A percentile compares a stretch with the other conserved stretches of the same genome.
Evolutionary conservation across 306 rosid genomes (phyloP).

Genomic region (Pyrus communis): DNA sequence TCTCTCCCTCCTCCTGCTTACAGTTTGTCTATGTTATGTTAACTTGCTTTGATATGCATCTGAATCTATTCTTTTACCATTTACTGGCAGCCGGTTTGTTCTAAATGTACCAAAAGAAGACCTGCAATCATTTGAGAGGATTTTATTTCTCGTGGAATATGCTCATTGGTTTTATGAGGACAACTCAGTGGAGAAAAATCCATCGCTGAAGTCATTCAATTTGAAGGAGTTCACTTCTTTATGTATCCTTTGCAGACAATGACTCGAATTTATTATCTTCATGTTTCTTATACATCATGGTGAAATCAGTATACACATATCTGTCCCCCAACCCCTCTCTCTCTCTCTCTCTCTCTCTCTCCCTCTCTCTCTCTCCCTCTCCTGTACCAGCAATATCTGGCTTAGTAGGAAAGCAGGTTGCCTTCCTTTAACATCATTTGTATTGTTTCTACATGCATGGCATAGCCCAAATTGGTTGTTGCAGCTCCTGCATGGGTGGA

Average conservation of each 20-base stretch:
- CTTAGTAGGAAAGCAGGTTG: background rate
- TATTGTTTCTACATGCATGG: background rate
- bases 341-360: background rate
- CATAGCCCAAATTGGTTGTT: background rate
- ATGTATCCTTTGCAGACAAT: constrained; percentile 54
- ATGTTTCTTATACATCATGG: background rate
- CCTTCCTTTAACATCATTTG: background rate
- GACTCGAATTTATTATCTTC: background rate
- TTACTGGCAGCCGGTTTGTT: constrained; percentile 82
- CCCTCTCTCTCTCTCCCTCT: no score
- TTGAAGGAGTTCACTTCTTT: constrained; percentile 90
- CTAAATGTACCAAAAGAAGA: constrained; percentile 96
- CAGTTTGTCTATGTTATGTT: background rate
- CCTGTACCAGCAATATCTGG: background rate
- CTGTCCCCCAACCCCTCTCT: background rate
- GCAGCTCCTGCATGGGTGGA: background rate
- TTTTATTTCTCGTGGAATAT: constrained; percentile 91
- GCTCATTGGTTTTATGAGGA: constrained; percentile 99
- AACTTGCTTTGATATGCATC: background rate
- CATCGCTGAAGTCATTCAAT: constrained; percentile 86
- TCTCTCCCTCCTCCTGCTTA: background rate
- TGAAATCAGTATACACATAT: background rate
- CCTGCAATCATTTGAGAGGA: constrained; percentile 92
- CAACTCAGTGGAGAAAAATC: constrained; percentile 91
- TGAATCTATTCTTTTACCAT: background rate